Evolutionary conservation across 2,329 filamentous ascomycete species (phyloP), one percentile per base, ranked within the genome.

Genomic region (Trichoderma breve): DNA sequence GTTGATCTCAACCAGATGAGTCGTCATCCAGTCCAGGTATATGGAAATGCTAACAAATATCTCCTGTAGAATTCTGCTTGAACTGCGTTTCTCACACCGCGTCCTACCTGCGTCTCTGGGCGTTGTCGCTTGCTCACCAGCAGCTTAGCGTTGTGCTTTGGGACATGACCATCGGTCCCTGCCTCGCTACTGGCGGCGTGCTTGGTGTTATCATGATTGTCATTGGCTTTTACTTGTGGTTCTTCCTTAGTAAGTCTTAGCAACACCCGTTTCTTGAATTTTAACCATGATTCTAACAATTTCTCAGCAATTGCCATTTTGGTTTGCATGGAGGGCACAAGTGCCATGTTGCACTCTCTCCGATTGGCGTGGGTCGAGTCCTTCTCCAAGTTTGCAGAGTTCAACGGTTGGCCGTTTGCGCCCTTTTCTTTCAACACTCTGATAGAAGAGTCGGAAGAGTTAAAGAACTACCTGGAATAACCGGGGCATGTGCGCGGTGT

Each of bases 1-100:
- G 91, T 83, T 34, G 24, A 24, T 26, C 30, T 4, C 7, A 6
- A 21, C 21, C 4, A 24, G 47, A 21, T 24, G 15, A 4, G 6
- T 21, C 2, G 26, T n/a, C 47, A 2, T 24, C 18, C 2, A 8
- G 30, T 18, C 21, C 14, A 9, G 11, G 30, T 30, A 14, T 47
- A 6, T 18, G 64, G 3, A 53, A 24, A n/a, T 53, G 7, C 67
- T 62, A 53, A 70, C 57, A 30, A n/a, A 4, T 11, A 30, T 21
- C 4, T 14, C 12, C 73, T 36, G 32, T 76, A 94, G 94, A 99
- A 87, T 99, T 99, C 86, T 99, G 96, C 81, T 88, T 99, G 77
- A 99, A 99, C 87, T 98, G 95, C 82, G 95, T 99, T 74, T 99
- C 96, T 34, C 96, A 99, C 84, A 99, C 97, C 5, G 96, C 96